Percentiles rank a stretch among this genome's conserved stretches.
phyloP scores from a whole-genome alignment of 2,329 filamentous ascomycete species.

The Immersiporthe knoxdaviesiana region DNA sequence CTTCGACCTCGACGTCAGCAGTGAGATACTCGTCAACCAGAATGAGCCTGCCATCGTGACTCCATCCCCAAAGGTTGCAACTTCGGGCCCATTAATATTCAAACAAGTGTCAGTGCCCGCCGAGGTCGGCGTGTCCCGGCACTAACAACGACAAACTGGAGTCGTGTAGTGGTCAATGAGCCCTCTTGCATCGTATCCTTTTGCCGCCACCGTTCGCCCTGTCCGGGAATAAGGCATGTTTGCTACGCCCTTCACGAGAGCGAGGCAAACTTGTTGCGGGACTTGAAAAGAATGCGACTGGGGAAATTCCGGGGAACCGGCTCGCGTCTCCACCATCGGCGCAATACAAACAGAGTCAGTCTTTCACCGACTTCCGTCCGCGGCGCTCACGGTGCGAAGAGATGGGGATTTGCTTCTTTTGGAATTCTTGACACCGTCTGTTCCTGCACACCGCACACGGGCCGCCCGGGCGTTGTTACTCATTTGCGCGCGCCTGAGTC shows the following conservation, averaged over 20 bases:
- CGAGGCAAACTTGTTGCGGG: not conserved
- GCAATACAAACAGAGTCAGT: not conserved
- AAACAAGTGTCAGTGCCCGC: not conserved
- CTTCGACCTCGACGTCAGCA: not conserved
- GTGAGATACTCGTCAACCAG: not conserved
- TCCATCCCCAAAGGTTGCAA: not conserved
- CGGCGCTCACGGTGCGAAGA: not conserved
- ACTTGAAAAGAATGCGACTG: not conserved
- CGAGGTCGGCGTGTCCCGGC: constrained; percentile 23
- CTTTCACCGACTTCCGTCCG: constrained; percentile 3
- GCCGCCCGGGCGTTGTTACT: no score
- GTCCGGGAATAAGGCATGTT: constrained; percentile 1
- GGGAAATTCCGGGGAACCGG: constrained; percentile 1
- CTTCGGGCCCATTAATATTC: not conserved
- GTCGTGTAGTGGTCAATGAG: not conserved
- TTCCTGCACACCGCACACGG: not conserved
- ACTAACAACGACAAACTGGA: not conserved
- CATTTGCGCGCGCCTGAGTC: not conserved
- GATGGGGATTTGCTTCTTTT: not conserved
- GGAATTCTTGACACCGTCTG: not conserved
- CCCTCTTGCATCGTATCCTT: not conserved
- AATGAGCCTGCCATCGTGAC: not conserved
- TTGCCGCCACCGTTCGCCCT: not conserved
- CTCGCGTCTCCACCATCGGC: constrained; percentile 12
- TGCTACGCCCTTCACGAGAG: not conserved